phyloP scores from a whole-genome alignment of 176 grass and related monocot genomes.

The Carex kokanica region DNA sequence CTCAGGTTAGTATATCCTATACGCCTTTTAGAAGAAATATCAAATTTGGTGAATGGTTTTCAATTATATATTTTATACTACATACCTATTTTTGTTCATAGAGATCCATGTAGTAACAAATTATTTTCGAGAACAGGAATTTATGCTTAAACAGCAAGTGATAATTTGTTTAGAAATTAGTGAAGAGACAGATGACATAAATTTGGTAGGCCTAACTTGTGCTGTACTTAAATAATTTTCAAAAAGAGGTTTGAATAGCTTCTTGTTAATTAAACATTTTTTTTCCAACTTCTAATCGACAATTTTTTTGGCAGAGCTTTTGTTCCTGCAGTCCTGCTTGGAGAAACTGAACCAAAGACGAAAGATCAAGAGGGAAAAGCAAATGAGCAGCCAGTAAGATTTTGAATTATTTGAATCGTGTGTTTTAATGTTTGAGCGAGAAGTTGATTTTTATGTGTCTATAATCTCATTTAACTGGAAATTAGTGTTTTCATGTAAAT shows the following conservation, averaged over 20 bases:
- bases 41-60: neutral
- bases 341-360: conserved; percentile 75
- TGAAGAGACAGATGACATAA: neutral
- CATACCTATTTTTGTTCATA: conserved; percentile 21
- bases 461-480: neutral
- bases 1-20: conserved; percentile 59
- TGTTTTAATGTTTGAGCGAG: conserved; percentile 24
- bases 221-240: neutral
- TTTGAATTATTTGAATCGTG: conserved; percentile 29
- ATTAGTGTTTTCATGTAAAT: neutral
- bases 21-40: neutral
- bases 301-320: conserved; percentile 57
- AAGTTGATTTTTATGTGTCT: conserved; percentile 2
- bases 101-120: neutral
- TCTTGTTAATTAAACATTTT: neutral
- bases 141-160: neutral
- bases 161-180: neutral
- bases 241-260: neutral
- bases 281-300: conserved; percentile 20
- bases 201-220: neutral
- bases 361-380: conserved; percentile 73
- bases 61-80: conserved; percentile 3
- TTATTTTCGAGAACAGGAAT: neutral
- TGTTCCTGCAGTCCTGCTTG: conserved; percentile 94
- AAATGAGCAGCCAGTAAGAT: conserved; percentile 82